Percentiles rank a stretch among this genome's conserved stretches.
Conservation (phyloP, 169 alveolate species). For the Toxoplasma gondii region DNA sequence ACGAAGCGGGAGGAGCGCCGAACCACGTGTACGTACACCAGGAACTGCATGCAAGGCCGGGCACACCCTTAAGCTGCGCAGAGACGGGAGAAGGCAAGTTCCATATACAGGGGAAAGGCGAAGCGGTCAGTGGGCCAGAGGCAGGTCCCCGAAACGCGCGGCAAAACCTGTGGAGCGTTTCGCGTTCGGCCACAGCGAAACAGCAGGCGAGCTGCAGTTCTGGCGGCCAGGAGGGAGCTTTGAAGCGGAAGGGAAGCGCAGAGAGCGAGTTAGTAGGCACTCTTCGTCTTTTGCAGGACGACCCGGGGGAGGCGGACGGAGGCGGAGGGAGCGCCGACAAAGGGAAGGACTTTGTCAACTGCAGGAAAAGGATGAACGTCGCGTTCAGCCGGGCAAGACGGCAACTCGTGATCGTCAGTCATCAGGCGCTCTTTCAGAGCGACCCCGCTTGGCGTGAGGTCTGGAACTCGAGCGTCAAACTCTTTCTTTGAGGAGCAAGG, state of each 20-base stretch:
- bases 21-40: too few species aligned
- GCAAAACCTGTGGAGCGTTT: too few species aligned
- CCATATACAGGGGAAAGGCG: too few species aligned
- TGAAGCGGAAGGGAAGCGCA: background rate
- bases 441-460: conserved; percentile 18
- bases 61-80: too few species aligned
- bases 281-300: background rate
- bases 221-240: background rate
- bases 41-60: too few species aligned
- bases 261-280: background rate
- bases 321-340: background rate
- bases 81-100: too few species aligned
- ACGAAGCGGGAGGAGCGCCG: background rate
- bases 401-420: conserved; percentile 61
- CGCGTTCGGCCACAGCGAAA: too few species aligned
- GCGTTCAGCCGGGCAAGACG: conserved; percentile 66
- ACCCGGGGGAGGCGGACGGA: background rate
- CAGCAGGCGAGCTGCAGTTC: too few species aligned
- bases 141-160: too few species aligned
- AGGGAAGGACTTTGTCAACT: conserved; percentile 41
- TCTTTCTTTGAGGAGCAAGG: background rate
- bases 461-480: background rate
- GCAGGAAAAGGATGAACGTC: conserved; percentile 64
- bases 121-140: too few species aligned
- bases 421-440: conserved; percentile 26